A percentile compares a stretch with the other conserved stretches of the same genome.
Evolutionary conservation across 495 filamentous ascomycete genomes (phyloP).

Genomic region (Pseudoneurospora amorphoporcata): DNA sequence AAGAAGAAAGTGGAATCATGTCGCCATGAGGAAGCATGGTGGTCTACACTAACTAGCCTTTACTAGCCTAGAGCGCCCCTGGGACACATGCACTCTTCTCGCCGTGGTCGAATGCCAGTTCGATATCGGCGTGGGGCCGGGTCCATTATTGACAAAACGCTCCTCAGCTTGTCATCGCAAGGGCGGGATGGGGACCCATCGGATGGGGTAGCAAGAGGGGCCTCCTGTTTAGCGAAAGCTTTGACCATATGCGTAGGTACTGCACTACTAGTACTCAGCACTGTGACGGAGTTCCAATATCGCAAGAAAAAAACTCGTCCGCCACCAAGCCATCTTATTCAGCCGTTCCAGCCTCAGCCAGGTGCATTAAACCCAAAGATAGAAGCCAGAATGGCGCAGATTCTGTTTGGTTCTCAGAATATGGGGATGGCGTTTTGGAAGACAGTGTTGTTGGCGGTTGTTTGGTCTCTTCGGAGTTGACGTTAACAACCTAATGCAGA

Average conservation of each 20-base stretch:
- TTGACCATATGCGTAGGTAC: background rate
- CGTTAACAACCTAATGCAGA: background rate
- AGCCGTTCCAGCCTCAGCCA: background rate
- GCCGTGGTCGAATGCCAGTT: background rate
- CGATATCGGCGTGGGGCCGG: constrained; percentile 9
- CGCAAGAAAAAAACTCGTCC: background rate
- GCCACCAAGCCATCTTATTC: background rate
- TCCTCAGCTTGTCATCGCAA: constrained; percentile 7
- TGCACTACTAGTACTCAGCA: background rate
- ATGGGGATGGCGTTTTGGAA: background rate
- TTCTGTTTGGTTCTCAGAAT: background rate
- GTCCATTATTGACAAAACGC: constrained; percentile 3
- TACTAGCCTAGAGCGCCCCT: background rate
- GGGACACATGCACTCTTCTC: background rate
- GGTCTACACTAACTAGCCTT: background rate
- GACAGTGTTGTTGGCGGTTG: background rate
- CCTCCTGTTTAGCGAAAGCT: background rate
- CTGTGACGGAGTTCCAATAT: background rate
- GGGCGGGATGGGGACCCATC: constrained; percentile 3
- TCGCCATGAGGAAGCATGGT: background rate
- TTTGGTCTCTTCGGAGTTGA: background rate
- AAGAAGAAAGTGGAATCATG: background rate
- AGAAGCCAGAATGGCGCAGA: background rate
- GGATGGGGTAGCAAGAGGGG: background rate
- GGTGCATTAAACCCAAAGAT: background rate